Base-by-base conservation (phyloP, 768 basidiomycete genomes). In the Dictyophora rubrovolvata region DNA sequence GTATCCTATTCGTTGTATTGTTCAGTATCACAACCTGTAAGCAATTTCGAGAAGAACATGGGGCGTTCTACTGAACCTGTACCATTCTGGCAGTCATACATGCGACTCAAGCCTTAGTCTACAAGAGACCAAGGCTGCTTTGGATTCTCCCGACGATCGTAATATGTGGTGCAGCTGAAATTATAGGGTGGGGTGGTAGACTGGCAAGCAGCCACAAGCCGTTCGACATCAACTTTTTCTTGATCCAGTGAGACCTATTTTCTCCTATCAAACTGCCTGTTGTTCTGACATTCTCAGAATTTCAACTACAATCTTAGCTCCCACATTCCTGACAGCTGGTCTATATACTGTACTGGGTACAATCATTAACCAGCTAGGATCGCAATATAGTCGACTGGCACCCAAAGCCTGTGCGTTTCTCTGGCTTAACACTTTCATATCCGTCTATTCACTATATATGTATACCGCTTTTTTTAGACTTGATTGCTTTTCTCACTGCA, bases 111-210 rank as follows among this genome's bases (percentile, higher is more conserved):
- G 73, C 77, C 1, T 52, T 73, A 1, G 68, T 68, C 37, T 79
- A 69, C 63, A 21, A 22, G 7, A 56, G 34, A 22, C 55, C 55
- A 6, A 73, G 75, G 9, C 68, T 75, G 53, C 82, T 80, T 78
- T 85, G 77, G 76, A 62, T 83, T 14, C 33, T 82, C 46, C 76
- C 77, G 0, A 84, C 84, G 0, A 73, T 73, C 7, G 69, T 74
- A 16, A 63, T 80, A 0, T 75, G 77, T 48, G 81, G 80, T 10
- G 14, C 77, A 0, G 65, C 77, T 10, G 85, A 86, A 64, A 64
- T 78, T 10, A 59, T 79, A 1, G 84, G 83, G 0, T 85, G 84
- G 84, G 63, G 67, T 6, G 84, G 72, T 1, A 69, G 83, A 18
- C 64, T 82, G 3, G 84, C 79, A 81, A 80, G 78, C 5, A 76